Evolutionary conservation across 495 filamentous ascomycete species (phyloP).

Genomic region (Aspergillus bridgeri): DNA sequence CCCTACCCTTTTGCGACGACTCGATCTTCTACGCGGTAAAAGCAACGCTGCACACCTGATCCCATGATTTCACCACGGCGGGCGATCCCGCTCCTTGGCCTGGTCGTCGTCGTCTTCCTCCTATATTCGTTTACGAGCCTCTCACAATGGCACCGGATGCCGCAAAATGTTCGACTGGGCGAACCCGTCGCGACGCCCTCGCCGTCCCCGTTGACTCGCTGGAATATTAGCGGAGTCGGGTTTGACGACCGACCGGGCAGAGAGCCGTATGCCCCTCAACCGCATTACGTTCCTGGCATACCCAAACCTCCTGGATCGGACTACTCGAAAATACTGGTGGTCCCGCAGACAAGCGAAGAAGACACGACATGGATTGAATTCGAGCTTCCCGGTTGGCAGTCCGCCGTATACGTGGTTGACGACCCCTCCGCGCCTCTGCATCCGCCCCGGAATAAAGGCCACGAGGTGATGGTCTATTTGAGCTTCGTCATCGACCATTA

Average conservation of each 20-base stretch:
- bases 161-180: slow-evolving; percentile 38
- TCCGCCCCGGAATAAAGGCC: slow-evolving; percentile 69
- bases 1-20: not conserved
- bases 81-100: slow-evolving; percentile 33
- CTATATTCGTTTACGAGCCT: slow-evolving; percentile 30
- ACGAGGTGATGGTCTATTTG: slow-evolving; percentile 74
- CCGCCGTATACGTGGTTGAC: slow-evolving; percentile 63
- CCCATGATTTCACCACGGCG: slow-evolving; percentile 41
- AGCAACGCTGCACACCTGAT: not conserved
- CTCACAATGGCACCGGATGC: slow-evolving; percentile 33
- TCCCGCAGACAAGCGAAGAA: slow-evolving; percentile 54
- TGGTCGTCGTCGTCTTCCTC: slow-evolving; percentile 33
- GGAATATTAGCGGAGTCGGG: slow-evolving; percentile 25
- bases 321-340: slow-evolving; percentile 54
- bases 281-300: slow-evolving; percentile 36
- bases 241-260: not conserved
- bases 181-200: slow-evolving; percentile 23
- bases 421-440: slow-evolving; percentile 57
- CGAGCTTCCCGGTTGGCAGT: slow-evolving; percentile 53
- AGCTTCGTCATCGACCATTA: slow-evolving; percentile 73
- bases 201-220: slow-evolving; percentile 13
- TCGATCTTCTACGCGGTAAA: not conserved
- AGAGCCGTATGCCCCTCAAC: slow-evolving; percentile 30
- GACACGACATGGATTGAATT: slow-evolving; percentile 59
- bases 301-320: slow-evolving; percentile 39